These are phyloP conservation scores for Phellopilus nigrolimitatus DNA, from an alignment of 1,284 basidiomycete genomes.

Conservation along the genomic window DNA sequence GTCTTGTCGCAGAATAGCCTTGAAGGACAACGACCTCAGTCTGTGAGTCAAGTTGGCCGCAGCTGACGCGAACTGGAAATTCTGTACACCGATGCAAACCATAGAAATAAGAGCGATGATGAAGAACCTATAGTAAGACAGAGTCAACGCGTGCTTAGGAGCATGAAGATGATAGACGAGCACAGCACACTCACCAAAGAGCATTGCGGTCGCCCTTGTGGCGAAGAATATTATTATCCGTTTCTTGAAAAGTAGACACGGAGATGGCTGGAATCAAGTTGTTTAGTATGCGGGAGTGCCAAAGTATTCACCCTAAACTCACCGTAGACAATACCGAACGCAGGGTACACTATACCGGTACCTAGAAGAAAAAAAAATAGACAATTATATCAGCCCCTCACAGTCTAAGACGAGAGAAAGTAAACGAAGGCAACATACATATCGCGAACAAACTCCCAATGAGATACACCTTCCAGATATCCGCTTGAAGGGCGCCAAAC, in stretches of 20 bases:
- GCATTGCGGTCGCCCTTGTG: slow-evolving; percentile 63
- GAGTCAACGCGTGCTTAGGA: slow-evolving; percentile 32
- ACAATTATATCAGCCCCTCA: slow-evolving; percentile 24
- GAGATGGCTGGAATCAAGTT: slow-evolving; percentile 42
- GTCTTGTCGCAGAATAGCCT: slow-evolving; percentile 79
- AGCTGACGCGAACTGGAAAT: slow-evolving; percentile 61
- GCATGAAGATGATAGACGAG: slow-evolving; percentile 24
- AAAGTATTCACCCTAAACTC: slow-evolving; percentile 18
- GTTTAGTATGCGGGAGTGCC: not conserved
- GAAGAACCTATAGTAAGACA: slow-evolving; percentile 52
- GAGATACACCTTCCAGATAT: slow-evolving; percentile 37
- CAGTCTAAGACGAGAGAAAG: slow-evolving; percentile 20
- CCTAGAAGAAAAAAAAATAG: slow-evolving; percentile 28
- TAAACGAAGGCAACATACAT: slow-evolving; percentile 22
- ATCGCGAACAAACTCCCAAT: slow-evolving; percentile 19
- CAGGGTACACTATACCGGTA: slow-evolving; percentile 82
- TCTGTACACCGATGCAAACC: slow-evolving; percentile 57
- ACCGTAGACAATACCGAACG: slow-evolving; percentile 80
- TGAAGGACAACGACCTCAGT: slow-evolving; percentile 68
- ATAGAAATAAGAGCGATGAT: slow-evolving; percentile 74
- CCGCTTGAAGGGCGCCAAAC: slow-evolving; percentile 62
- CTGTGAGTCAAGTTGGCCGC: slow-evolving; percentile 67
- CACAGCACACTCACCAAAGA: slow-evolving; percentile 39
- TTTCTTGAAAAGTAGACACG: slow-evolving; percentile 58
- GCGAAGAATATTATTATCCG: slow-evolving; percentile 38